phyloP scores from a whole-genome alignment of 345 rosid species.

The Brassica cretica region DNA sequence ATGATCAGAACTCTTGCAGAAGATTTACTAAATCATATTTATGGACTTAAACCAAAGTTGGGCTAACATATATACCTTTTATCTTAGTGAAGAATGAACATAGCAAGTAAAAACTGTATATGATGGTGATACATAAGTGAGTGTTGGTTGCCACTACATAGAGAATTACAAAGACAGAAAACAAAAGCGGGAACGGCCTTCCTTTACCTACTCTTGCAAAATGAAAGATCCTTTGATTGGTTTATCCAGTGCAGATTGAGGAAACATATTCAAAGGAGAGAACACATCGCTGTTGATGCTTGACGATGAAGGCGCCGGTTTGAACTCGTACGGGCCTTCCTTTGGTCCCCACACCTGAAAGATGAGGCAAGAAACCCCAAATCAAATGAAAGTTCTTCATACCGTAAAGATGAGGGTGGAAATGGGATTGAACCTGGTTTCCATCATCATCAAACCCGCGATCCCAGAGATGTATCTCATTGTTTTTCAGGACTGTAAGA shows the following conservation, averaged over 20 bases:
- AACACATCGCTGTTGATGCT: constrained; percentile 43
- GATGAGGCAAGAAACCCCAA: background rate
- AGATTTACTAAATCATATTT: background rate
- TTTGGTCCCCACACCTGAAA: constrained; percentile 84
- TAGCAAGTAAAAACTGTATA: background rate
- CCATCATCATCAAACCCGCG: constrained; percentile 76
- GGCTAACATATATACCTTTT: background rate
- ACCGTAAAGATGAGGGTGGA: background rate
- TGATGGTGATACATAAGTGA: constrained; percentile 2
- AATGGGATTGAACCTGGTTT: constrained; percentile 54
- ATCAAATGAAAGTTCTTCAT: background rate
- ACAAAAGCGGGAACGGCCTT: background rate
- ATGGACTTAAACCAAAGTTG: background rate
- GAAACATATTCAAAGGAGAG: constrained; percentile 57
- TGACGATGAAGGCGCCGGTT: constrained; percentile 59
- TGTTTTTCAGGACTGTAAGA: constrained; percentile 75
- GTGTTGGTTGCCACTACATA: background rate
- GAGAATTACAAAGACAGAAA: constrained; percentile 3
- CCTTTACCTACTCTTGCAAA: constrained; percentile 56
- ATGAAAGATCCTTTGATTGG: constrained; percentile 81
- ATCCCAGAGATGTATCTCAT: constrained; percentile 88
- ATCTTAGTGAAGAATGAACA: background rate
- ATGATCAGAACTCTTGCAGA: background rate
- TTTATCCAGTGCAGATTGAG: constrained; percentile 55
- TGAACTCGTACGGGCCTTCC: constrained; percentile 79